Evolutionary conservation across 768 basidiomycete species (phyloP), one percentile per base, ranked within the genome.

Genomic region (Myochromella boudieri): DNA sequence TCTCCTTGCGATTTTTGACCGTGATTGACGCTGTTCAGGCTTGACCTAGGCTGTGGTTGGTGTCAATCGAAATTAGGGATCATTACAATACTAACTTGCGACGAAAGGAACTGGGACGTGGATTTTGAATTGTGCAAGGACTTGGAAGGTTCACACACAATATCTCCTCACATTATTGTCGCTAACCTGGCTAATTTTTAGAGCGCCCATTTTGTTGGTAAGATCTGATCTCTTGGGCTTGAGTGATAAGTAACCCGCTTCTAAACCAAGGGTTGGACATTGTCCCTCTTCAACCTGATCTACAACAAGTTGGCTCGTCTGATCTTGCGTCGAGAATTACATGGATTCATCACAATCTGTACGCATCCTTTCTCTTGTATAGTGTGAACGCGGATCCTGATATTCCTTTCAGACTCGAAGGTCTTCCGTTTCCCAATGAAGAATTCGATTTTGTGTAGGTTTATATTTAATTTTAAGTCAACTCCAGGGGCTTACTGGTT

Each of bases 371-470:
- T n/a, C n/a, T n/a, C 26, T 44, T 38, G 27, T 42, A 27, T 43
- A 32, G 33, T 20, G 43, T 38, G 18, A 38, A 40, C n/a, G 38
- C 44, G 20, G 17, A 21, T 20, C 32, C 41, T 37, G 37, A 40
- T 39, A 17, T 18, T 24, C 24, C 22, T 46, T 61, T 6, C 51
- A 87, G 86, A 60, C 68, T 90, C 20, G 83, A 87, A 45, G 70
- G 71, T 0, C 74, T 90, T 42, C 86, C 87, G 0, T 90, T 90
- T 59, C 74, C 74, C 6, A 72, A 81, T 51, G 82, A 81, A 25
- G 82, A 87, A 58, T 90, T 90, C 58, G 87, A 90, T 60, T 87
- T 78, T 60, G 82, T 89, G 84, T 87, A 65, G 59, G 84, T 67
- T 5, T 12, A 26, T 9, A 22, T 42, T 27, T 24, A n/a, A 24